phyloP scores from a whole-genome alignment of 2,329 filamentous ascomycete species.

The Cytospora paraplurivora region DNA sequence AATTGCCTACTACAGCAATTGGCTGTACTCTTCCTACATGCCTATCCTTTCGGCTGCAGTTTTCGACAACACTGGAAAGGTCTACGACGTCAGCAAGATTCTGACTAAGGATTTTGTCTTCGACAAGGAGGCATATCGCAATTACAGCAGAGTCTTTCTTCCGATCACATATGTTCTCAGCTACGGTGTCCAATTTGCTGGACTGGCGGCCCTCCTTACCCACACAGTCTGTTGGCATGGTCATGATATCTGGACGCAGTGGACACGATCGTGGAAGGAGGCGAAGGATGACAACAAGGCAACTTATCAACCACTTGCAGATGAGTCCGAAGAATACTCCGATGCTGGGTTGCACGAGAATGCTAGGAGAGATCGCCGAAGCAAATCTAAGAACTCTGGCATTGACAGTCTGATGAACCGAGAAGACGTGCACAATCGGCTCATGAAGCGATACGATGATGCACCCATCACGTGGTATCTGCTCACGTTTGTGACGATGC shows the following conservation, averaged over 20 bases:
- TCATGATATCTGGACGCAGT: slow-evolving; percentile 77
- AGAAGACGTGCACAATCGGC: slow-evolving; percentile 81
- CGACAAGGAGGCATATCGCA: slow-evolving; percentile 72
- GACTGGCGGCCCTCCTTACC: slow-evolving; percentile 74
- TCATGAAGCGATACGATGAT: slow-evolving; percentile 83
- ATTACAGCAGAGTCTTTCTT: slow-evolving; percentile 82
- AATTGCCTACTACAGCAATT: slow-evolving; percentile 77
- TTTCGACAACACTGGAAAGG: slow-evolving; percentile 79
- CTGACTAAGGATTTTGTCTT: slow-evolving; percentile 78
- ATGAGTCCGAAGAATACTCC: slow-evolving; percentile 20
- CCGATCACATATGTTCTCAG: slow-evolving; percentile 87
- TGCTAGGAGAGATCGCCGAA: slow-evolving; percentile 9
- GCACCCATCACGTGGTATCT: slow-evolving; percentile 83
- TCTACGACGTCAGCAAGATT: slow-evolving; percentile 81
- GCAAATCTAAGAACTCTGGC: slow-evolving; percentile 36
- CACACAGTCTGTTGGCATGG: slow-evolving; percentile 87
- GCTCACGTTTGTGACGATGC: slow-evolving; percentile 73
- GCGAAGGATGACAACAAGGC: slow-evolving; percentile 53
- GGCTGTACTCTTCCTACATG: slow-evolving; percentile 81
- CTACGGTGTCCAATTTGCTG: slow-evolving; percentile 85
- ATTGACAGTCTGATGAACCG: slow-evolving; percentile 62
- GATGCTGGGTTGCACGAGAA: slow-evolving; percentile 23
- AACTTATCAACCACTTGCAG: slow-evolving; percentile 52
- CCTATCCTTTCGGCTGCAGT: slow-evolving; percentile 83
- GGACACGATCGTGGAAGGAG: slow-evolving; percentile 69